Evolutionary conservation across 2,329 filamentous ascomycete genomes (phyloP).

Genomic region (Botrytis hyacinthi): DNA sequence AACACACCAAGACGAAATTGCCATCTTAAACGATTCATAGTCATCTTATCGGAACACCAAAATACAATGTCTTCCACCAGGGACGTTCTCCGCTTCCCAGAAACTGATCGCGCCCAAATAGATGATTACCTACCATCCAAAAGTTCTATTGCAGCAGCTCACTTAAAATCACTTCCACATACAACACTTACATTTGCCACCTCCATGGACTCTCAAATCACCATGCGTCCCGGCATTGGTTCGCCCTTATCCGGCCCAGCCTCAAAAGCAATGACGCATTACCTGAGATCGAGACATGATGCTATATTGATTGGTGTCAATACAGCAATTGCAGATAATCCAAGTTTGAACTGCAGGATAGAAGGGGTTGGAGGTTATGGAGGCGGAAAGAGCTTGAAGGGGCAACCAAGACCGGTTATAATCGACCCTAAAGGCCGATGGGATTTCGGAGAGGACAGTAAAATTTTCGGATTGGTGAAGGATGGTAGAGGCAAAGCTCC

Average conservation of each 20-base stretch:
- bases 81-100: conserved; percentile 10
- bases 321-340: conserved; percentile 82
- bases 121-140: conserved; percentile 17
- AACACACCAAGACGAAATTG: neutral
- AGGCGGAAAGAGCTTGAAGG: conserved; percentile 43
- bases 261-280: conserved; percentile 92
- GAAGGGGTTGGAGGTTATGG: conserved; percentile 43
- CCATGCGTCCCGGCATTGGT: conserved; percentile 60
- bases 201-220: conserved; percentile 72
- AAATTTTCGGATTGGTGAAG: conserved; percentile 63
- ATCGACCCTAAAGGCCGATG: conserved; percentile 25
- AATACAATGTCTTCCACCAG: conserved; percentile 3
- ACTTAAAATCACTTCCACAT: conserved; percentile 41
- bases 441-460: conserved; percentile 40
- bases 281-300: conserved; percentile 76
- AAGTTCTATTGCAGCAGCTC: neutral
- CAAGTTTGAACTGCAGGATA: conserved; percentile 79
- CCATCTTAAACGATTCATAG: neutral
- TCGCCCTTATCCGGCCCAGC: conserved; percentile 79
- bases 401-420: conserved; percentile 40
- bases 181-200: conserved; percentile 87
- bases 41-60: too few species aligned
- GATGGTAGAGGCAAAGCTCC: conserved; percentile 69
- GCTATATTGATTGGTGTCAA: conserved; percentile 83
- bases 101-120: neutral